Evolutionary conservation across 768 basidiomycete species (phyloP).

Genomic region (Collybia nuda): DNA sequence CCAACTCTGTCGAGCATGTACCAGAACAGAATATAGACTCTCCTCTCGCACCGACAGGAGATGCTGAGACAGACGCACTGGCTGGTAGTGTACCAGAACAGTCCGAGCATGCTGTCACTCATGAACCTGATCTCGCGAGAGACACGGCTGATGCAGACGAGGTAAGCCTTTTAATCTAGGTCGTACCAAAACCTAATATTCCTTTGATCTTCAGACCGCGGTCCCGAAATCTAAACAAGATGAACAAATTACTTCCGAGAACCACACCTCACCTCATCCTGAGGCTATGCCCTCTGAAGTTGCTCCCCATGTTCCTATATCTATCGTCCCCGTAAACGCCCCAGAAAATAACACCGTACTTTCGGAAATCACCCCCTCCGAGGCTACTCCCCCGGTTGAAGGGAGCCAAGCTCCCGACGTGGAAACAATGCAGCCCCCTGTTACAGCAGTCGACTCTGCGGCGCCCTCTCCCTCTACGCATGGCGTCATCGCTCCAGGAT

Average conservation of each 20-base stretch:
- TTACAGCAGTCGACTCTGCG: conserved; percentile 1
- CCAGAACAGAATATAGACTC: too few species aligned
- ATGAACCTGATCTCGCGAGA: conserved; percentile 5
- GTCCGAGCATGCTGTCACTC: not conserved
- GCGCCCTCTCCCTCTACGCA: not conserved
- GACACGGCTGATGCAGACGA: conserved; percentile 12
- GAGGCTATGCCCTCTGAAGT: conserved; percentile 12
- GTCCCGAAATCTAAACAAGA: conserved; percentile 27
- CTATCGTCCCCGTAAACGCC: conserved; percentile 40
- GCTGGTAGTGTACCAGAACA: not conserved
- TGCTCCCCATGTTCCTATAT: conserved; percentile 26
- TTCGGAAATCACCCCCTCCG: not conserved
- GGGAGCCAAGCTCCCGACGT: not conserved
- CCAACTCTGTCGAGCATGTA: too few species aligned
- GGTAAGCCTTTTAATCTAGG: conserved; percentile 6
- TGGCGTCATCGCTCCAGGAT: not conserved
- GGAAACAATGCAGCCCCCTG: not conserved
- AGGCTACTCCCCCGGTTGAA: too few species aligned
- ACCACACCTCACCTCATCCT: conserved; percentile 13
- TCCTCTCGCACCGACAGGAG: too few species aligned
- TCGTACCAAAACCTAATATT: conserved; percentile 1
- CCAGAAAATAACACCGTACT: conserved; percentile 32
- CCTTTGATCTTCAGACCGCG: conserved; percentile 19
- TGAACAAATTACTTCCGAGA: conserved; percentile 14
- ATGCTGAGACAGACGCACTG: not conserved